Percentiles rank a stretch among this genome's conserved stretches.
Evolutionary conservation across 495 filamentous ascomycete species (phyloP).

Genomic region (Parathielavia hyrcaniae): DNA sequence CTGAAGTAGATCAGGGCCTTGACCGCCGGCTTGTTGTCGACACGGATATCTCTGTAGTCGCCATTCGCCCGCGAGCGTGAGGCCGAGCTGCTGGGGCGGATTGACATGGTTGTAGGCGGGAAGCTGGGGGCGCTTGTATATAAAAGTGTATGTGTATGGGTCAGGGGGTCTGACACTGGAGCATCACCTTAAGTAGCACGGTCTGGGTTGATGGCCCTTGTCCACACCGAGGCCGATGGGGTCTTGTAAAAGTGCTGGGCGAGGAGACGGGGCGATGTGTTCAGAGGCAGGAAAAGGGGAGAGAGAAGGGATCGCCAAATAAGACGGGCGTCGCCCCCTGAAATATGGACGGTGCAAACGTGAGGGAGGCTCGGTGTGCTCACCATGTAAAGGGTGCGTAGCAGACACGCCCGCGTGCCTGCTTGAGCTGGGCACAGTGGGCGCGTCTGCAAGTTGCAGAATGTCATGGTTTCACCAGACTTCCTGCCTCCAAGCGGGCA

Average conservation of each 20-base stretch:
- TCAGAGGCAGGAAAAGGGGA: background rate
- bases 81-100: conserved; percentile 9
- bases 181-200: background rate
- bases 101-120: conserved; percentile 13
- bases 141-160: background rate
- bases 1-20: conserved; percentile 24
- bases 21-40: conserved; percentile 24
- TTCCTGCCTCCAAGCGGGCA: background rate
- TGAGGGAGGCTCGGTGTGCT: conserved; percentile 7
- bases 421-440: conserved; percentile 20
- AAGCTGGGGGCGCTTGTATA: background rate
- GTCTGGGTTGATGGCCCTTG: background rate
- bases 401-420: background rate
- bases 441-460: conserved; percentile 21
- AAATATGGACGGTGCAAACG: conserved; percentile 16
- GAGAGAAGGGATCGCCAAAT: conserved; percentile 5
- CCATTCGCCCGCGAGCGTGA: conserved; percentile 15
- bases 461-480: conserved; percentile 21
- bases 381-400: conserved; percentile 7
- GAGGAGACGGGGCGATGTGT: background rate
- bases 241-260: background rate
- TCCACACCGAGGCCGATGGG: background rate
- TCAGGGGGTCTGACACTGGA: background rate
- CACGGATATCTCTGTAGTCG: conserved; percentile 11
- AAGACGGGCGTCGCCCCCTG: conserved; percentile 10